phyloP scores from a whole-genome alignment of 1,139 yeast genomes.

The Blastobotrys raffinosifermentans region DNA sequence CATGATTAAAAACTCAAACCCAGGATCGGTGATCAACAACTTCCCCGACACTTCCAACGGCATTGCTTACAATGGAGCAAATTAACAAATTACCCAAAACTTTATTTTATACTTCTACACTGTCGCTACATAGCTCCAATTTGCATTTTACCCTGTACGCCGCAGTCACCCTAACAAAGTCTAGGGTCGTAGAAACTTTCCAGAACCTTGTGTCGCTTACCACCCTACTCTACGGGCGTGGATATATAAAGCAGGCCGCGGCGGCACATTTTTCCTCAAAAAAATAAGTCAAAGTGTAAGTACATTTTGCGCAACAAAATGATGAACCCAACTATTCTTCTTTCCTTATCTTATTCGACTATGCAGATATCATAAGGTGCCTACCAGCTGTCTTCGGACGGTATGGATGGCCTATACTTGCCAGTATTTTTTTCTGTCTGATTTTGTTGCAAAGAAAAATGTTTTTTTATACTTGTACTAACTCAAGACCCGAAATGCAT shows the following conservation, averaged over 20 bases:
- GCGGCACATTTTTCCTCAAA: too few relatives aligned
- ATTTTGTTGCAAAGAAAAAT: constrained; percentile 37
- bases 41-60: constrained; percentile 22
- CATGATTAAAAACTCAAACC: constrained; percentile 21
- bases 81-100: constrained; percentile 2
- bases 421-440: constrained; percentile 72
- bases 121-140: too few relatives aligned
- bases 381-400: constrained; percentile 27
- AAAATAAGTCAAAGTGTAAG: not conserved
- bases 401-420: constrained; percentile 58
- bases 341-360: constrained; percentile 82
- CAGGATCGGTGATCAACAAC: constrained; percentile 17
- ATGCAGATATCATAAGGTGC: constrained; percentile 78
- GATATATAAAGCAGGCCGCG: too few relatives aligned
- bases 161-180: too few relatives aligned
- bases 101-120: too few relatives aligned
- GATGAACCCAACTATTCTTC: constrained; percentile 43
- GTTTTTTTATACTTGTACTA: too few relatives aligned
- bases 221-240: too few relatives aligned
- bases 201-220: too few relatives aligned
- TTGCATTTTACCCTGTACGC: too few relatives aligned
- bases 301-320: constrained; percentile 9
- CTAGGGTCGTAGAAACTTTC: too few relatives aligned
- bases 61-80: constrained; percentile 24
- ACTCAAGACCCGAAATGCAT: too few relatives aligned